Conservation (phyloP, 352 stramenopile species). For the Phytophthora sojae region DNA sequence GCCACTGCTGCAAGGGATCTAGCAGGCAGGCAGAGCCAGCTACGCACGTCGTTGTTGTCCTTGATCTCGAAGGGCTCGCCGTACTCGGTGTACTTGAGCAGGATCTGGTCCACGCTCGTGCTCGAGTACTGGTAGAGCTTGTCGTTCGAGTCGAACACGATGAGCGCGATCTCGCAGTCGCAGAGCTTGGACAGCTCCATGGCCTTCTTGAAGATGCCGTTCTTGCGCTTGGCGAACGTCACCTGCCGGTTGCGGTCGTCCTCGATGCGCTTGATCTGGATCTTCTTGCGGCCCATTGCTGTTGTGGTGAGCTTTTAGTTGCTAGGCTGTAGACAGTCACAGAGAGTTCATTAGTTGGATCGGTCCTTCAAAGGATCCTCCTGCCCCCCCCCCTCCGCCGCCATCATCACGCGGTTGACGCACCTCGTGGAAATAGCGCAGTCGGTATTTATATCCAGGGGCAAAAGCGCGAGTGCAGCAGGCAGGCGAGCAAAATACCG, state of each 20-base stretch:
- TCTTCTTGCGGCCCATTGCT: slow-evolving; percentile 88
- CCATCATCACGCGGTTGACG: slow-evolving; percentile 29
- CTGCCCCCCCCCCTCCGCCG: too few relatives aligned
- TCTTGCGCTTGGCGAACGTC: slow-evolving; percentile 88
- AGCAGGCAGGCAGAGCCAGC: background rate
- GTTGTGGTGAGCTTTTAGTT: slow-evolving; percentile 11
- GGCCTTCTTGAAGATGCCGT: slow-evolving; percentile 88
- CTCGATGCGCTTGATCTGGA: slow-evolving; percentile 89
- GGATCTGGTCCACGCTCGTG: slow-evolving; percentile 81
- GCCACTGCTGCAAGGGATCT: background rate
- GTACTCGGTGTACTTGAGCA: slow-evolving; percentile 90
- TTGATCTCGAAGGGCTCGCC: slow-evolving; percentile 85
- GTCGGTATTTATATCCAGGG: slow-evolving; percentile 40
- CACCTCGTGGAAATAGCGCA: slow-evolving; percentile 40
- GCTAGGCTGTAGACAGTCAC: slow-evolving; percentile 2
- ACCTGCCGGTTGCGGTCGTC: slow-evolving; percentile 88
- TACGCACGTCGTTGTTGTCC: slow-evolving; percentile 83
- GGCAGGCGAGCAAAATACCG: slow-evolving; percentile 28
- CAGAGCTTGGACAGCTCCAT: slow-evolving; percentile 90
- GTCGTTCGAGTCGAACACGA: slow-evolving; percentile 90
- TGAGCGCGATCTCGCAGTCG: slow-evolving; percentile 87
- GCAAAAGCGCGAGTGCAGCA: slow-evolving; percentile 34
- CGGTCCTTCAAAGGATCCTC: background rate
- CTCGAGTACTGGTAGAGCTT: slow-evolving; percentile 90
- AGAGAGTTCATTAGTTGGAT: background rate